Evolutionary conservation across 805 yeast genomes (phyloP), one percentile per base, ranked within the genome.

Genomic region (Ogataea methanolica): DNA sequence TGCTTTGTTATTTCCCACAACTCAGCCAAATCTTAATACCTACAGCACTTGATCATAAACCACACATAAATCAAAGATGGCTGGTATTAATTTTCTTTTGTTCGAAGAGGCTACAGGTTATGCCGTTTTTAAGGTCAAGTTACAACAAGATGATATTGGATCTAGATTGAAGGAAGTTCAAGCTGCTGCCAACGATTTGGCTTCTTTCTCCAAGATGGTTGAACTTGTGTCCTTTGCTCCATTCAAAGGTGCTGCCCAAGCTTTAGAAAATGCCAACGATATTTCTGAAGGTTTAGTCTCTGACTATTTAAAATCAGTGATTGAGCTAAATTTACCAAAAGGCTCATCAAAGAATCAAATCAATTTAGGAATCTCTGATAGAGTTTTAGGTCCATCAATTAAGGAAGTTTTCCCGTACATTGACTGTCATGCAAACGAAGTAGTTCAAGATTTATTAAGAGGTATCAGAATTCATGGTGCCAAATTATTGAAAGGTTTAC

Each of bases 31-130:
- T 11, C 31, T 26, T 3, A 9, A 12, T 26, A 26, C 31, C 31
- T 9, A 26, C 31, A 26, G 11, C 31, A 26, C 11, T 26, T 26
- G 31, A 9, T 26, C 8, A 26, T 26, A 26, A 35, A 29, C 5
- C 12, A n/a, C 22, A 11, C 40, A 7, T 6, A 9, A 16, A 11
- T 23, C 39, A 15, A 45, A 33, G 39, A 77, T 77, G 88, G 89
- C 84, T 59, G 83, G 83, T 63, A 67, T 90, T 70, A 96, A 94
- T 72, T 94, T 82, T 74, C 82, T 94, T 68, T 84, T 94, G 63
- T 92, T 86, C 70, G 99, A 94, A 77, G 98, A 94, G 77, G 96
- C 99, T 51, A 90, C 98, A 45, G 99, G 99, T 59, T 94, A 92
- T 69, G 98, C 96, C 57, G 78, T 94, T 65, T 94, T 92, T 82